phyloP scores from a whole-genome alignment of 768 basidiomycete genomes.

The Suillus fuscotomentosus region DNA sequence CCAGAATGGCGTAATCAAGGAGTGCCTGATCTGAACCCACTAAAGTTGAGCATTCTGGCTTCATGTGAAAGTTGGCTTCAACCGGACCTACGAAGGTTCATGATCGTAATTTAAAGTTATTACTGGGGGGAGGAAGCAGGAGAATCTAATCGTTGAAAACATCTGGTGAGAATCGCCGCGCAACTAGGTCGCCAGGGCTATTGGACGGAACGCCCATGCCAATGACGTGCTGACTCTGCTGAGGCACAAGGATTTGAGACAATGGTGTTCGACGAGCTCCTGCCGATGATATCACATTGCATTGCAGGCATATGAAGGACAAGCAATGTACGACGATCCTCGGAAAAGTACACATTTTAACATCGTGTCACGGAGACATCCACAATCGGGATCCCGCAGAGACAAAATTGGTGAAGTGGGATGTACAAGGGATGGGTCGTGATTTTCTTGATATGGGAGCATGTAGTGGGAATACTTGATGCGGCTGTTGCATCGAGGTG shows the following conservation, averaged over 20 bases:
- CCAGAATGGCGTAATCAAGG: not conserved
- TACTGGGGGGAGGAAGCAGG: conserved; percentile 3
- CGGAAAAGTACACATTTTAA: not conserved
- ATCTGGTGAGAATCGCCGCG: not conserved
- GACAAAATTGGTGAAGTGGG: not conserved
- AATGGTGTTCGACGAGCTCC: not conserved
- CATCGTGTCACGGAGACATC: not conserved
- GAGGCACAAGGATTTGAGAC: not conserved
- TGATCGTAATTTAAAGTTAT: conserved; percentile 9
- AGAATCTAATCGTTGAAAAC: not conserved
- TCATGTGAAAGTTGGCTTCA: not conserved
- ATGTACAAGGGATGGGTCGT: not conserved
- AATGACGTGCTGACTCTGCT: not conserved
- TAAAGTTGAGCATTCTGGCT: not conserved
- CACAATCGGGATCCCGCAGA: not conserved
- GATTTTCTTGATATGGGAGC: not conserved
- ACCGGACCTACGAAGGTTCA: not conserved
- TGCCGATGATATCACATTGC: not conserved
- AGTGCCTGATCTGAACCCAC: not conserved
- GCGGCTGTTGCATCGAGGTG: not conserved
- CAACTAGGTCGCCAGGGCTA: not conserved
- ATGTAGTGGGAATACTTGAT: not conserved
- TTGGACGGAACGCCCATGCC: not conserved
- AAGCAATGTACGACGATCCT: not conserved
- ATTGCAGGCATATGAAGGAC: not conserved